phyloP scores from a whole-genome alignment of 352 stramenopile species.

The Phytophthora litchii region DNA sequence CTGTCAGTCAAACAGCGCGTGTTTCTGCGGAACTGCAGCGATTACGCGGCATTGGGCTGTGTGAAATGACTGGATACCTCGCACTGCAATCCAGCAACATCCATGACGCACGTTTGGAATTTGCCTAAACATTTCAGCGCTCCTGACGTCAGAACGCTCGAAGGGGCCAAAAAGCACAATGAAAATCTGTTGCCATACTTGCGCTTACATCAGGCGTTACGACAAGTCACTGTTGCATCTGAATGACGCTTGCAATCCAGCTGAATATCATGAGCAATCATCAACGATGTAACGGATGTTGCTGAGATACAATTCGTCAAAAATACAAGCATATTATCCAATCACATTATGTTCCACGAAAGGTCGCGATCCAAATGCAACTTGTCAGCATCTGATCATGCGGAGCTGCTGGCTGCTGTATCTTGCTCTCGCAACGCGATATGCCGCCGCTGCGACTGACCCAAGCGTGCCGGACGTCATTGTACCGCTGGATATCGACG shows the following conservation, averaged over 20 bases:
- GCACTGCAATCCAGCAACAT: constrained; percentile 13
- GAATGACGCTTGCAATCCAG: too few species aligned
- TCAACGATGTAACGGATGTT: not conserved
- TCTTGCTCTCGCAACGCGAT: not conserved
- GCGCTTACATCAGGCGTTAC: too few species aligned
- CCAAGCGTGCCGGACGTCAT: constrained; percentile 23
- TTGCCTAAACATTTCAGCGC: constrained; percentile 2
- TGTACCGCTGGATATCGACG: constrained; percentile 73
- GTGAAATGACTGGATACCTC: constrained; percentile 2
- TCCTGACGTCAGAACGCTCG: not conserved
- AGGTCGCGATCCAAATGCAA: constrained; percentile 18
- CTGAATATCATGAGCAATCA: too few species aligned
- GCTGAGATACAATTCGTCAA: constrained; percentile 14
- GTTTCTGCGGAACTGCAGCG: constrained; percentile 21
- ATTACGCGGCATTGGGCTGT: constrained; percentile 15
- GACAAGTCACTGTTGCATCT: too few species aligned
- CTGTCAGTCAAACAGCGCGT: constrained; percentile 13
- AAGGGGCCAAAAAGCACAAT: not conserved
- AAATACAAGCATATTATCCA: constrained; percentile 12
- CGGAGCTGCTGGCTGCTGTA: constrained; percentile 10
- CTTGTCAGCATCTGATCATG: constrained; percentile 6
- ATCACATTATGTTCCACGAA: constrained; percentile 7
- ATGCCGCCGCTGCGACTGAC: constrained; percentile 4
- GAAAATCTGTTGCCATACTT: not conserved
- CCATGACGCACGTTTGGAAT: too few species aligned